Evolutionary conservation across 2,329 filamentous ascomycete species (phyloP).

Genomic region (Cytospora schulzeri): DNA sequence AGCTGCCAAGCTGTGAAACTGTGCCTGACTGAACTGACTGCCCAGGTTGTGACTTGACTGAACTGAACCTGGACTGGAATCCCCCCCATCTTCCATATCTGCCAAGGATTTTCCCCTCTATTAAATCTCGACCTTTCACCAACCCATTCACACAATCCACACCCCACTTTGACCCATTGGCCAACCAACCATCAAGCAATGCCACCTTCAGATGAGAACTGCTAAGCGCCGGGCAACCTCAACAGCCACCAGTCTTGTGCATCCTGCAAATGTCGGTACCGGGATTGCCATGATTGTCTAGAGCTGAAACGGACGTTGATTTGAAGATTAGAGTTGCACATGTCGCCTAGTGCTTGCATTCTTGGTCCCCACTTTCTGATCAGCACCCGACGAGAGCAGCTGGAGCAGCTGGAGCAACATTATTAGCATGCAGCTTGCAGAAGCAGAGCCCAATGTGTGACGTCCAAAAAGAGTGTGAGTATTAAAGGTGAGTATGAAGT

Average conservation of each 20-base stretch:
- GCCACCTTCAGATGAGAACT: slow-evolving; percentile 14
- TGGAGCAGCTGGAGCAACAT: too few relatives aligned
- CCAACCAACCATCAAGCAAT: slow-evolving; percentile 18
- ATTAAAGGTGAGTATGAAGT: slow-evolving; percentile 12
- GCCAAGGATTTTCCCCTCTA: too few relatives aligned
- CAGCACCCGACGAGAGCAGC: not conserved
- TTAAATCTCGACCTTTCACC: not conserved
- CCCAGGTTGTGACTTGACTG: too few relatives aligned
- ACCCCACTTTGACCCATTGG: slow-evolving; percentile 18
- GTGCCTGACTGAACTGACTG: too few relatives aligned
- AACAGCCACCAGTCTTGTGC: slow-evolving; percentile 13
- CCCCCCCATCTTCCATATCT: too few relatives aligned
- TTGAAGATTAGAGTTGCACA: slow-evolving; percentile 19
- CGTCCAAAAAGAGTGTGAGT: slow-evolving; percentile 8
- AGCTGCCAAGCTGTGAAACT: too few relatives aligned
- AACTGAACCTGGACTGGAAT: too few relatives aligned
- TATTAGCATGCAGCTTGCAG: too few relatives aligned
- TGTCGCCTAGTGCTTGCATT: slow-evolving; percentile 21
- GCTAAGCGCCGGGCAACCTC: slow-evolving; percentile 27
- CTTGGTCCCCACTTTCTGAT: slow-evolving; percentile 3
- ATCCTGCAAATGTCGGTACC: slow-evolving; percentile 16
- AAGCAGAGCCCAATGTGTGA: slow-evolving; percentile 17
- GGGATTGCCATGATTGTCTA: slow-evolving; percentile 9
- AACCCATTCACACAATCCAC: not conserved
- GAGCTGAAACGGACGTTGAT: slow-evolving; percentile 16